A percentile compares a stretch with the other conserved stretches of the same genome.
phyloP scores from a whole-genome alignment of 2,329 filamentous ascomycete species.

The Alternaria infectoria region DNA sequence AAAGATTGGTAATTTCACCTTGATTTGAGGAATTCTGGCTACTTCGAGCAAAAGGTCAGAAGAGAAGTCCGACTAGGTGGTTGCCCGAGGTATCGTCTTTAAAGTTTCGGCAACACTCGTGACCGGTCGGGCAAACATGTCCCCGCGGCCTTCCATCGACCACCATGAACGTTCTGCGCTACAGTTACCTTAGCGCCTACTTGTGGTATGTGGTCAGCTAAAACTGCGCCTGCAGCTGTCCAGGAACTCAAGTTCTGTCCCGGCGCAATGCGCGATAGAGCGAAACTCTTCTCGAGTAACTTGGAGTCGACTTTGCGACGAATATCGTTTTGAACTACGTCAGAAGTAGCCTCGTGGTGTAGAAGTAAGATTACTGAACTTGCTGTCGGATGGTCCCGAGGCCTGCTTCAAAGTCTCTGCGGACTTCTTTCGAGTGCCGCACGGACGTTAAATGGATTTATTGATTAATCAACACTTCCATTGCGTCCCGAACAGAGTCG shows the following conservation, averaged over 20 bases:
- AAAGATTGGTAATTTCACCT: neutral
- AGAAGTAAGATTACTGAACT: neutral
- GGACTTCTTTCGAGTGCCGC: neutral
- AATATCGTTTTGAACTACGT: neutral
- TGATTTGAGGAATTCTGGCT: neutral
- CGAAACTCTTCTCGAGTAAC: neutral
- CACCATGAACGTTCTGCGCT: neutral
- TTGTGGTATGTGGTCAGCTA: neutral
- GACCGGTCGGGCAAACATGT: neutral
- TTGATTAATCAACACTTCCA: neutral
- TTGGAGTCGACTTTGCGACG: neutral
- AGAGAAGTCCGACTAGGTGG: neutral
- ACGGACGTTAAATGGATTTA: neutral
- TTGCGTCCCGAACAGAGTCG: neutral
- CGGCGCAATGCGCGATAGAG: neutral
- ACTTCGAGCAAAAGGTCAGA: neutral
- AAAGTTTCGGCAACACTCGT: neutral
- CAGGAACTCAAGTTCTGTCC: neutral
- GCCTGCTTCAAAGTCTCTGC: neutral
- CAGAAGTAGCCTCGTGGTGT: neutral
- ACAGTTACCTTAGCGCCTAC: neutral
- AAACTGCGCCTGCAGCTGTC: neutral
- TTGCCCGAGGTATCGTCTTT: neutral
- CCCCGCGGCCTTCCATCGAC: neutral
- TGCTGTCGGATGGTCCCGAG: neutral